phyloP scores from a whole-genome alignment of 1,284 basidiomycete species.

The Vanrija pseudolonga region DNA sequence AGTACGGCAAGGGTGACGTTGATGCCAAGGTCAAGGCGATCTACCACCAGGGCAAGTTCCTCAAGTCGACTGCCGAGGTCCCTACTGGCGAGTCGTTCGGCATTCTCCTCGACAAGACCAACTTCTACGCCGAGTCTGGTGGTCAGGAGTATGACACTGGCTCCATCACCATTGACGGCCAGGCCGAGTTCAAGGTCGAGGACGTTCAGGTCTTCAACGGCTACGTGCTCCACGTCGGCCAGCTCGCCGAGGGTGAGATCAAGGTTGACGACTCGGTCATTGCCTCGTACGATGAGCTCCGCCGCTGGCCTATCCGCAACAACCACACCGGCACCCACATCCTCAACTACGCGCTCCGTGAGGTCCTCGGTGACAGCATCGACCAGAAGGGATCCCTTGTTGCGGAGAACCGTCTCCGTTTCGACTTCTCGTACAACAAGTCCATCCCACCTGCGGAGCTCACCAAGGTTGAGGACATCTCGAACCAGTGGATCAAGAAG shows the following conservation, averaged over 20 bases:
- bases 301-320: conserved; percentile 90
- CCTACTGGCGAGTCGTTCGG: conserved; percentile 68
- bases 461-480: conserved; percentile 75
- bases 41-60: conserved; percentile 77
- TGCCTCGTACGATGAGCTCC: conserved; percentile 76
- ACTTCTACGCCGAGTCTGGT: conserved; percentile 96
- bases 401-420: conserved; percentile 89
- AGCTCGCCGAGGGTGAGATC: conserved; percentile 71
- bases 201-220: conserved; percentile 86
- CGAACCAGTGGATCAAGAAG: conserved; percentile 81
- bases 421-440: conserved; percentile 97
- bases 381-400: conserved; percentile 98
- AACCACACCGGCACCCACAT: conserved; percentile 99
- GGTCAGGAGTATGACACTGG: conserved; percentile 98
- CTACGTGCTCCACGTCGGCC: conserved; percentile 85
- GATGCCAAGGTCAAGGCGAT: conserved; percentile 76
- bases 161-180: conserved; percentile 85
- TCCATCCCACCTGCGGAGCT: conserved; percentile 73
- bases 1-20: conserved; percentile 82
- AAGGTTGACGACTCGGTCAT: conserved; percentile 66
- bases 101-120: conserved; percentile 86
- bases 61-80: conserved; percentile 63
- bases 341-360: conserved; percentile 88
- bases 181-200: conserved; percentile 86
- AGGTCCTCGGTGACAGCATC: conserved; percentile 91